A percentile compares a stretch with the other conserved stretches of the same genome.
Evolutionary conservation across 257 asterid genomes (phyloP).

Genomic region (Solanum corneliomulleri): DNA sequence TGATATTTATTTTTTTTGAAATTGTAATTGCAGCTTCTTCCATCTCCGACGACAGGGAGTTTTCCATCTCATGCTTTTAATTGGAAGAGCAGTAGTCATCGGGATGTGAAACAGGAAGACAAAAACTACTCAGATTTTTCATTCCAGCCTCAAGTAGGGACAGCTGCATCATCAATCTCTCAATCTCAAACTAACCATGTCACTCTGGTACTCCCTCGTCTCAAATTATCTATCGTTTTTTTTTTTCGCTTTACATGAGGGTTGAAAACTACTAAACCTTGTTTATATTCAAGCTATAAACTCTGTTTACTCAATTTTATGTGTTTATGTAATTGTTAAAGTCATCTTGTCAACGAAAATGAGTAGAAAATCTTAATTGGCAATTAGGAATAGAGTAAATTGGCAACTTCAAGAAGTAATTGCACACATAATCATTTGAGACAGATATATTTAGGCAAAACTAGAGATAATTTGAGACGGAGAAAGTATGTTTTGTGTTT

Average conservation of each 20-base stretch:
- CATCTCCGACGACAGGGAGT: slow-evolving; percentile 84
- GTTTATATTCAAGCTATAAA: neutral
- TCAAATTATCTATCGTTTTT: neutral
- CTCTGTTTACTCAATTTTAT: neutral
- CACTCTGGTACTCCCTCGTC: slow-evolving; percentile 1
- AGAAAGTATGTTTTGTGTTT: neutral
- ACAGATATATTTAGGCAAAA: neutral
- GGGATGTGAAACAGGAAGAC: slow-evolving; percentile 26
- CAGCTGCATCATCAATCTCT: neutral
- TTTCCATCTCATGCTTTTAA: slow-evolving; percentile 39
- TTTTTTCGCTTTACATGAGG: neutral
- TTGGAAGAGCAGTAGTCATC: slow-evolving; percentile 37
- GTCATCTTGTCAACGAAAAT: neutral
- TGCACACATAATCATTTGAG: neutral
- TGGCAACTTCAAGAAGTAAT: neutral
- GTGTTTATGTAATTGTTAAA: neutral
- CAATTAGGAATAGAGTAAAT: neutral
- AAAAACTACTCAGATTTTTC: slow-evolving; percentile 43
- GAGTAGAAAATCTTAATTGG: neutral
- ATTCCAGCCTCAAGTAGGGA: slow-evolving; percentile 29
- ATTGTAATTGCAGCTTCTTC: slow-evolving; percentile 47
- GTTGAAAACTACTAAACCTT: neutral
- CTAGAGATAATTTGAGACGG: neutral
- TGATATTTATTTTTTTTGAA: neutral
- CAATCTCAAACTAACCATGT: slow-evolving; percentile 10